Percentiles rank a stretch among this genome's conserved stretches.
Conservation (phyloP, 495 filamentous ascomycete genomes). For the Rhypophila decipiens region DNA sequence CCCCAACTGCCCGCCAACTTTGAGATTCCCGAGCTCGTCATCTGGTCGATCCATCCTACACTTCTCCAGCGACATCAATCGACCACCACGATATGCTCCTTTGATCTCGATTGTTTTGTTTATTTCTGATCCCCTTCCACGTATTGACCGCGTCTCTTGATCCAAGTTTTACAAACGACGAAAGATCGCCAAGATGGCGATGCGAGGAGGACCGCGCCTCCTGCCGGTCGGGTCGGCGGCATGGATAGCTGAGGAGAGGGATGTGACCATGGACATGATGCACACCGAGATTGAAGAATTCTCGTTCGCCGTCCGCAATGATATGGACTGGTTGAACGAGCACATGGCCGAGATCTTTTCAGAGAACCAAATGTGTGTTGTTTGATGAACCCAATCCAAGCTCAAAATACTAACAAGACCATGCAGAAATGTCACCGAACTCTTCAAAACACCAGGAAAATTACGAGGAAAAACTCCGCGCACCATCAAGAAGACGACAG, state of each 20-base stretch:
- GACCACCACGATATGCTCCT: neutral
- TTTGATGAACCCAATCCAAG: neutral
- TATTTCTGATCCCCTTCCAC: neutral
- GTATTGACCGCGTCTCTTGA: neutral
- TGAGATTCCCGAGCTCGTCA: constrained; percentile 8
- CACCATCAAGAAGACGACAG: constrained; percentile 64
- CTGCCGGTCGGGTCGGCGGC: constrained; percentile 48
- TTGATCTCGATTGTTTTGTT: neutral
- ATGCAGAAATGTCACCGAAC: constrained; percentile 73
- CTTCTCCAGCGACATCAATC: constrained; percentile 3
- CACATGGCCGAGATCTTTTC: constrained; percentile 94
- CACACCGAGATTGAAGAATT: constrained; percentile 76
- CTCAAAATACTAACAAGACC: neutral
- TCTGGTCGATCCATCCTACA: neutral
- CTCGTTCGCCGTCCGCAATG: constrained; percentile 78
- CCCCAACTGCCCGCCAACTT: constrained; percentile 8
- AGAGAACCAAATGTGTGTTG: constrained; percentile 71
- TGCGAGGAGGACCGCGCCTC: constrained; percentile 45
- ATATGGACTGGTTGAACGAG: constrained; percentile 93
- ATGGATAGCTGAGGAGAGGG: constrained; percentile 49
- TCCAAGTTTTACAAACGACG: neutral
- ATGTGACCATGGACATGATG: constrained; percentile 42
- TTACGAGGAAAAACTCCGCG: constrained; percentile 89
- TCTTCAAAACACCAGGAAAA: constrained; percentile 95
- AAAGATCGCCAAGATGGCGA: constrained; percentile 36